Evolutionary conservation across 2,329 filamentous ascomycete species (phyloP).

Genomic region (Fusarium pseudograminearum): DNA sequence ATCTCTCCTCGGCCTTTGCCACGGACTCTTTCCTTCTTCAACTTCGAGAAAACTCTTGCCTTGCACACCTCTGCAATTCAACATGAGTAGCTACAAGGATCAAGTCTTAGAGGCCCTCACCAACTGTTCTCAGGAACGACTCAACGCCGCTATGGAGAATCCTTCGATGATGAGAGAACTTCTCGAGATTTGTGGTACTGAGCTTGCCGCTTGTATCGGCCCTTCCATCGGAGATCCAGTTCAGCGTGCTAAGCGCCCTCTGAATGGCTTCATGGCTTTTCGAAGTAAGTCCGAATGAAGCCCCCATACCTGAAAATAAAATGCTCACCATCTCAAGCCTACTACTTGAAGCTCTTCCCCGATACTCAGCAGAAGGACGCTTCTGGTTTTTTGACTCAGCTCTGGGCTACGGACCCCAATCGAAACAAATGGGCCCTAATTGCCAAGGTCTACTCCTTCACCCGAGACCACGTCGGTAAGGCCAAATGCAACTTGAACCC

Average conservation of each 20-base stretch:
- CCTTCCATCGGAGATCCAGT: background rate
- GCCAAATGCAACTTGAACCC: slow-evolving; percentile 59
- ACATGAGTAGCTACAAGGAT: background rate
- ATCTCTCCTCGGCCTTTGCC: background rate
- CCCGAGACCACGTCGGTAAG: slow-evolving; percentile 63
- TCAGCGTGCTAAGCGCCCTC: slow-evolving; percentile 43
- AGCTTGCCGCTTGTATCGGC: background rate
- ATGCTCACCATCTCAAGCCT: slow-evolving; percentile 52
- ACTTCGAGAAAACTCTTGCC: background rate
- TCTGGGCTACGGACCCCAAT: slow-evolving; percentile 64
- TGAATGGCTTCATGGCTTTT: slow-evolving; percentile 53
- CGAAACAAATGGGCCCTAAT: slow-evolving; percentile 65
- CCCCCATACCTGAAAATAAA: background rate
- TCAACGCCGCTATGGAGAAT: background rate
- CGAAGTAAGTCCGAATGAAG: slow-evolving; percentile 42
- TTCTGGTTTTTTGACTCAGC: slow-evolving; percentile 60
- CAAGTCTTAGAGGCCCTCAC: background rate
- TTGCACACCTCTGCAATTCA: background rate
- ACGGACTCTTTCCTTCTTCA: background rate
- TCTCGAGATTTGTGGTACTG: slow-evolving; percentile 11
- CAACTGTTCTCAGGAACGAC: background rate
- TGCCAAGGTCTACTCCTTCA: slow-evolving; percentile 66
- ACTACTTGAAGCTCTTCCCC: slow-evolving; percentile 61
- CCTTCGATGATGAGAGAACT: background rate
- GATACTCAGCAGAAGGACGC: slow-evolving; percentile 63